A percentile compares a stretch with the other conserved stretches of the same genome.
phyloP scores from a whole-genome alignment of 2,329 filamentous ascomycete genomes.

The Phialocephala subalpina region DNA sequence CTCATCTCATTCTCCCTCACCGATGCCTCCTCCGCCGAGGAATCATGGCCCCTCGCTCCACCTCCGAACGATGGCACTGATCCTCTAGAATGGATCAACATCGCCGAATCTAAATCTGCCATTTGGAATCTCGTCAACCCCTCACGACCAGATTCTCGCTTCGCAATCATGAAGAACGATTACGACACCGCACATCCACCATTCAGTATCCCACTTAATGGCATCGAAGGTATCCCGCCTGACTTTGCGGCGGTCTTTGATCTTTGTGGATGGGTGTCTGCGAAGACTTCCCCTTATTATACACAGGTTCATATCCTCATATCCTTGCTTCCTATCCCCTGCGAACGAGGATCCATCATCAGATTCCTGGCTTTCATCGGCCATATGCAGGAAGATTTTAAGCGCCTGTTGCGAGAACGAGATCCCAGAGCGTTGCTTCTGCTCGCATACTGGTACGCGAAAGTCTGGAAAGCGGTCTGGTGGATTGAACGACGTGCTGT shows the following conservation, averaged over 20 bases:
- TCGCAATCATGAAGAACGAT: constrained; percentile 37
- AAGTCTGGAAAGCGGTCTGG: constrained; percentile 54
- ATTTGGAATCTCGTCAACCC: constrained; percentile 51
- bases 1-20: constrained; percentile 54
- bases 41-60: constrained; percentile 64
- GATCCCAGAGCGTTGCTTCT: constrained; percentile 62
- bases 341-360: constrained; percentile 50
- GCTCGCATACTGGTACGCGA: constrained; percentile 64
- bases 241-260: constrained; percentile 28
- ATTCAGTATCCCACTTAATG: neutral
- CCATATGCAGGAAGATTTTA: constrained; percentile 53
- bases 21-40: constrained; percentile 50
- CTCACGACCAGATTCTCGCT: constrained; percentile 36
- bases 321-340: constrained; percentile 24
- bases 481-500: constrained; percentile 55
- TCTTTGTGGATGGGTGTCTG: constrained; percentile 14
- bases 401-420: constrained; percentile 54
- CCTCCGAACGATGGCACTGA: constrained; percentile 38
- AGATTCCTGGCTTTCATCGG: constrained; percentile 57
- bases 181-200: neutral
- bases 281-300: constrained; percentile 32
- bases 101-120: constrained; percentile 62
- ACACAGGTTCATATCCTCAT: constrained; percentile 18
- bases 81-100: constrained; percentile 66
- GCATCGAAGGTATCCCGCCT: constrained; percentile 19